These are phyloP conservation scores for Tricholomella constricta DNA, from an alignment of 768 basidiomycete species.

Conservation along the genomic window DNA sequence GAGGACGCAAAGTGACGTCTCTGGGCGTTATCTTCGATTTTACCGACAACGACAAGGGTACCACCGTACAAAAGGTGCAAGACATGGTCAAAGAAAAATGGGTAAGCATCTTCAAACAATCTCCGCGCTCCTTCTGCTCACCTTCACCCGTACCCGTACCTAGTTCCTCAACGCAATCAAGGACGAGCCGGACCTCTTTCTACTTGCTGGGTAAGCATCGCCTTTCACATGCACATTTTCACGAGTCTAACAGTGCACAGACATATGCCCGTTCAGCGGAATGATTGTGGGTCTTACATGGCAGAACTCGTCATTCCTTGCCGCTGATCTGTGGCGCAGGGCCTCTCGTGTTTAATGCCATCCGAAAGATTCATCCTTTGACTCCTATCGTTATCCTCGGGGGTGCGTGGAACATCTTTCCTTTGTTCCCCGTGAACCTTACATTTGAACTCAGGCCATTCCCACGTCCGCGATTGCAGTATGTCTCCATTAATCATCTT, in stretches of 20 bases:
- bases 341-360: slow-evolving; percentile 70
- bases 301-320: background rate
- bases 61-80: slow-evolving; percentile 71
- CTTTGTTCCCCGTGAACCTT: background rate
- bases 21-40: slow-evolving; percentile 83
- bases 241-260: slow-evolving; percentile 32
- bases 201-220: slow-evolving; percentile 60
- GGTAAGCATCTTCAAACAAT: slow-evolving; percentile 39
- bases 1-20: slow-evolving; percentile 73
- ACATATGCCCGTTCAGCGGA: slow-evolving; percentile 79
- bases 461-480: slow-evolving; percentile 80
- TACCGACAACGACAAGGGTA: slow-evolving; percentile 66
- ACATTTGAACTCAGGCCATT: slow-evolving; percentile 49
- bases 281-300: slow-evolving; percentile 53
- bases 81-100: slow-evolving; percentile 82
- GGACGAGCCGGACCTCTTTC: slow-evolving; percentile 82
- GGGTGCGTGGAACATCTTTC: slow-evolving; percentile 34
- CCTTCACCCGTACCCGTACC: background rate
- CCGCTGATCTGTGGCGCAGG: slow-evolving; percentile 38
- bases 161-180: slow-evolving; percentile 79
- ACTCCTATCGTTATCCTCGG: slow-evolving; percentile 87
- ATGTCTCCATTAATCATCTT: slow-evolving; percentile 32
- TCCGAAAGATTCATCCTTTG: slow-evolving; percentile 70
- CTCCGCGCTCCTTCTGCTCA: background rate
- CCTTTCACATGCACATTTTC: background rate